These are phyloP conservation scores for Zygotorulaspora chibaensis DNA, from an alignment of 805 yeast genomes.

Conservation along the genomic window DNA sequence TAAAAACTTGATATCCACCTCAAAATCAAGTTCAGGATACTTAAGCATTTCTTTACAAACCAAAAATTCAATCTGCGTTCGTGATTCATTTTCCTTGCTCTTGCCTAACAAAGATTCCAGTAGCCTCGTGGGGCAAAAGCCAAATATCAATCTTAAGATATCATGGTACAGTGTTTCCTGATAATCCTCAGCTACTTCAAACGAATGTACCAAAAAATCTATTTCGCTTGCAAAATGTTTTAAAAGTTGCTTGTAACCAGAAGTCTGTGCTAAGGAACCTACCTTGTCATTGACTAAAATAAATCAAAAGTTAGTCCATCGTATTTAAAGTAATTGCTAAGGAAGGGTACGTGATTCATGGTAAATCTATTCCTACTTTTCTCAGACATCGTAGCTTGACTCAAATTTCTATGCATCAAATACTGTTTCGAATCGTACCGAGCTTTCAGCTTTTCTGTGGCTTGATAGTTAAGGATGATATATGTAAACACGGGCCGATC, in stretches of 20 bases:
- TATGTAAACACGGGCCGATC: no score
- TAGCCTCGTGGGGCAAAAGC: constrained; percentile 3
- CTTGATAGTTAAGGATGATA: no score
- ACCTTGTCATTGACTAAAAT: no score
- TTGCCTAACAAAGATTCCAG: constrained; percentile 2
- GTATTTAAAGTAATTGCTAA: no score
- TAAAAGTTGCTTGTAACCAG: neutral
- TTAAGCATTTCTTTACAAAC: constrained; percentile 14
- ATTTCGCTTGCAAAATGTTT: constrained; percentile 2
- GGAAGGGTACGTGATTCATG: no score
- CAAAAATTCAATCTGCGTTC: constrained; percentile 3
- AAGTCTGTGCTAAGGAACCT: neutral
- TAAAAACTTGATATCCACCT: constrained; percentile 19
- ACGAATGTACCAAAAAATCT: neutral
- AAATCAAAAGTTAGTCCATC: no score
- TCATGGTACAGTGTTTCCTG: constrained; percentile 4
- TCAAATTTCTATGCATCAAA: no score
- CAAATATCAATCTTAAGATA: constrained; percentile 1
- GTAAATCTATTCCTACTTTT: no score
- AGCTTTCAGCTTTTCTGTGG: no score
- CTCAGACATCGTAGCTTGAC: no score
- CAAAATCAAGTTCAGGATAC: constrained; percentile 22
- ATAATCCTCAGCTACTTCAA: neutral
- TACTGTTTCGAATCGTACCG: no score
- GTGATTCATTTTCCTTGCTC: neutral